Evolutionary conservation across 306 rosid species (phyloP).

Genomic region (Prunus mongolica): DNA sequence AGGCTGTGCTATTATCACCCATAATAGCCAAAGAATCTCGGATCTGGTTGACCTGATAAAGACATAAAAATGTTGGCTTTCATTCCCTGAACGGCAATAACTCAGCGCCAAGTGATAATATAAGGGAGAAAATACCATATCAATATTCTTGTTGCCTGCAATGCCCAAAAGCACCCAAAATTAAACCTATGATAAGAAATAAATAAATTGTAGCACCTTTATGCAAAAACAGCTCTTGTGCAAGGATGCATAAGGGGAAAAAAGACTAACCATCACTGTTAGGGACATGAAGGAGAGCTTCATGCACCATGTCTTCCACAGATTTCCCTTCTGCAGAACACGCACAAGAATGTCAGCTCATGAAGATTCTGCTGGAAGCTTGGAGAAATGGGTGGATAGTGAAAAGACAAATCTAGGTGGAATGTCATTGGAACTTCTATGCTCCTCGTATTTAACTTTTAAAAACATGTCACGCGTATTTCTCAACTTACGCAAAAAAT

Average conservation of each 20-base stretch:
- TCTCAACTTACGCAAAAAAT: slow-evolving; percentile 78
- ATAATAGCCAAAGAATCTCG: slow-evolving; percentile 88
- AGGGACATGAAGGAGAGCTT: slow-evolving; percentile 82
- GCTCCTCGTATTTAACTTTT: neutral
- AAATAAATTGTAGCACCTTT: neutral
- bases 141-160: slow-evolving; percentile 94
- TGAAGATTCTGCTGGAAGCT: neutral
- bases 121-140: slow-evolving; percentile 56
- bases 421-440: neutral
- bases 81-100: slow-evolving; percentile 17
- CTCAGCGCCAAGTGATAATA: slow-evolving; percentile 17
- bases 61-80: slow-evolving; percentile 23
- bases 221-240: slow-evolving; percentile 5
- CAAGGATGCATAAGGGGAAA: slow-evolving; percentile 10
- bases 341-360: slow-evolving; percentile 19
- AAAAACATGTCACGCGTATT: slow-evolving; percentile 10
- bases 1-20: slow-evolving; percentile 97
- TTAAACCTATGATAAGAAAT: slow-evolving; percentile 27
- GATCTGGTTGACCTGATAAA: slow-evolving; percentile 85
- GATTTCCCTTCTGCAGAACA: slow-evolving; percentile 76
- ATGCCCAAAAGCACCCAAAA: slow-evolving; percentile 23
- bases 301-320: slow-evolving; percentile 90
- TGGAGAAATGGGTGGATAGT: neutral
- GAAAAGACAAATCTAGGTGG: neutral
- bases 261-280: slow-evolving; percentile 63